Percentiles rank a stretch among this genome's conserved stretches.
Conservation (phyloP, 148 eudicot genomes). For the Pharnaceum exiguum region DNA sequence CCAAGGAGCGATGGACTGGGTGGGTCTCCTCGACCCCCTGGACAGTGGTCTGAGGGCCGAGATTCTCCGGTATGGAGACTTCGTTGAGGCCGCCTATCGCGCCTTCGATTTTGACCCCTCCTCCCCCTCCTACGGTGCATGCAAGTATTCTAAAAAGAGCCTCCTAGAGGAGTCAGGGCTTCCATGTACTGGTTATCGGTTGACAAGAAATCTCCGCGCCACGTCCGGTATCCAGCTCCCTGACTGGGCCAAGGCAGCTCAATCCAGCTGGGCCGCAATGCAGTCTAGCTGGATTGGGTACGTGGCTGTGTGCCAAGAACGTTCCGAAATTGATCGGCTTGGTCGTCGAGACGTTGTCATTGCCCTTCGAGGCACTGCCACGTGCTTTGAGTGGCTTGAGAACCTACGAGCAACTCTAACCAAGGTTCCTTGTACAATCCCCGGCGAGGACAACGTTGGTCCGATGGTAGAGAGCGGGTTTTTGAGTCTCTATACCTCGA, state of each 20-base stretch:
- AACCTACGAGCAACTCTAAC: slow-evolving; percentile 67
- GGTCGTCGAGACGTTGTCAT: slow-evolving; percentile 87
- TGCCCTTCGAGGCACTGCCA: slow-evolving; percentile 79
- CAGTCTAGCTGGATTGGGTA: slow-evolving; percentile 82
- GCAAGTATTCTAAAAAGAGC: slow-evolving; percentile 24
- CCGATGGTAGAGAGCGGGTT: slow-evolving; percentile 88
- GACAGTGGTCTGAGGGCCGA: slow-evolving; percentile 53
- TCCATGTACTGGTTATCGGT: slow-evolving; percentile 37
- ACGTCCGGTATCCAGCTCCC: slow-evolving; percentile 70
- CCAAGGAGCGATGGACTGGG: slow-evolving; percentile 70
- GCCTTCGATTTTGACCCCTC: slow-evolving; percentile 64
- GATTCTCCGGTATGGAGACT: slow-evolving; percentile 71
- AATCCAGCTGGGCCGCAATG: slow-evolving; percentile 15
- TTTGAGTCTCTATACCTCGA: slow-evolving; percentile 65
- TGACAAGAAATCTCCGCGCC: slow-evolving; percentile 54
- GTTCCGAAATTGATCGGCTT: slow-evolving; percentile 45
- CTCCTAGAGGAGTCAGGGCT: slow-evolving; percentile 40
- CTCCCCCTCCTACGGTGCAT: slow-evolving; percentile 39
- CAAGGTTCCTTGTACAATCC: slow-evolving; percentile 19
- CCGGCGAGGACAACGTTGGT: background rate
- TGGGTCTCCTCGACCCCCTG: slow-evolving; percentile 77
- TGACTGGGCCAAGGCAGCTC: slow-evolving; percentile 37
- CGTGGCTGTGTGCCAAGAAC: slow-evolving; percentile 65
- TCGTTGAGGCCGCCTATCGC: slow-evolving; percentile 65
- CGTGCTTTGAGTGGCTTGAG: slow-evolving; percentile 81